Percentiles rank a stretch among this genome's conserved stretches.
These are phyloP conservation scores for Xylariaceae sp. DNA, from an alignment of 2,329 filamentous ascomycete species.

Conservation along the genomic window DNA sequence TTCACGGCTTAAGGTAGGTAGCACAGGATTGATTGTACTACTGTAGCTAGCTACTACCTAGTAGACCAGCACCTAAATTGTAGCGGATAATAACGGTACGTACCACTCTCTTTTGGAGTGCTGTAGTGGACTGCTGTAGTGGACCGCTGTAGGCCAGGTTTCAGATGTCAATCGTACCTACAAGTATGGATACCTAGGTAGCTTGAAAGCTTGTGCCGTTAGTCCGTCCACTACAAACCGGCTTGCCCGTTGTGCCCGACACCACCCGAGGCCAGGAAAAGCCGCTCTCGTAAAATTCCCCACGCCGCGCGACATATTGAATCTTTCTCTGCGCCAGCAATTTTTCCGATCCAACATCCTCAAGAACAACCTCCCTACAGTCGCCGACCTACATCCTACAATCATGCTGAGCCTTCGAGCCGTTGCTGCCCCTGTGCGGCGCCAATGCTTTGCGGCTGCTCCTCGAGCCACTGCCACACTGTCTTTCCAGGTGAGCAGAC, in stretches of 20 bases:
- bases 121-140: too few species aligned
- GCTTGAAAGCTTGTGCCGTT: not conserved
- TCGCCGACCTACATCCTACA: constrained; percentile 30
- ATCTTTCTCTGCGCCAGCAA: constrained; percentile 24
- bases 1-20: too few species aligned
- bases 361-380: constrained; percentile 36
- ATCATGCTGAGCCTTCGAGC: constrained; percentile 85
- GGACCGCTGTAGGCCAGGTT: too few species aligned
- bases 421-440: constrained; percentile 75
- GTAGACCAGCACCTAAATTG: too few species aligned
- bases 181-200: too few species aligned
- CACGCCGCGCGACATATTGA: constrained; percentile 22
- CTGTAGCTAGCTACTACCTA: too few species aligned
- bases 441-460: constrained; percentile 78
- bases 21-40: too few species aligned
- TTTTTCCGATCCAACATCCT: constrained; percentile 19
- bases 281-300: not conserved
- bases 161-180: too few species aligned
- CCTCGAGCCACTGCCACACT: constrained; percentile 60
- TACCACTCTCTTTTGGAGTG: too few species aligned
- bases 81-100: too few species aligned
- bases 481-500: constrained; percentile 62
- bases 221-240: not conserved
- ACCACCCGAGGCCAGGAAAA: not conserved
- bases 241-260: not conserved